A percentile compares a stretch with the other conserved stretches of the same genome.
Conservation (phyloP, 306 rosid species). For the Gastrolobium bilobum region DNA sequence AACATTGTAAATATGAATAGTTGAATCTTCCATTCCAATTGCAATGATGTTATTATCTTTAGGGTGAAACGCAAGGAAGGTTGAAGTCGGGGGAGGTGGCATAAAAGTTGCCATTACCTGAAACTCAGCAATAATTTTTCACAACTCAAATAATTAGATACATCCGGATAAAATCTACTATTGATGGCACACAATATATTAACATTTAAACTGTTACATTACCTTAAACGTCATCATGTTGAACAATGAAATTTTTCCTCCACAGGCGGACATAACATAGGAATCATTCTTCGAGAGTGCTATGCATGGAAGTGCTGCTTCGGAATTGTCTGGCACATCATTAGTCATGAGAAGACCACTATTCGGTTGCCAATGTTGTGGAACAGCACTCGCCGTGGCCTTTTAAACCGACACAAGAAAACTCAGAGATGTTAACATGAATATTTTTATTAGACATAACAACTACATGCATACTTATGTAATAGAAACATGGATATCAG, state of each 20-base stretch:
- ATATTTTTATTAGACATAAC: background rate
- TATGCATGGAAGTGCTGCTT: slow-evolving; percentile 62
- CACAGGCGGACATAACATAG: slow-evolving; percentile 63
- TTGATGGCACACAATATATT: background rate
- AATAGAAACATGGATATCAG: slow-evolving; percentile 7
- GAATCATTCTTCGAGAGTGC: slow-evolving; percentile 69
- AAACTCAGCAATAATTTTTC: slow-evolving; percentile 27
- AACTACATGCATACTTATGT: slow-evolving; percentile 9
- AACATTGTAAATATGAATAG: slow-evolving; percentile 72
- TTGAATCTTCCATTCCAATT: slow-evolving; percentile 77
- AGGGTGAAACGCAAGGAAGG: slow-evolving; percentile 75
- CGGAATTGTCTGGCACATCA: slow-evolving; percentile 6
- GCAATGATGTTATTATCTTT: slow-evolving; percentile 79
- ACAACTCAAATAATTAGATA: slow-evolving; percentile 25
- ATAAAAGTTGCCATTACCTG: slow-evolving; percentile 73
- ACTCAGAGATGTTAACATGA: slow-evolving; percentile 6
- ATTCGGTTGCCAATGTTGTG: slow-evolving; percentile 24
- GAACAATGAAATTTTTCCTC: slow-evolving; percentile 67
- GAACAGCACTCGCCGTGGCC: slow-evolving; percentile 67
- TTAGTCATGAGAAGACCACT: slow-evolving; percentile 28
- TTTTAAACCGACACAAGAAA: slow-evolving; percentile 35
- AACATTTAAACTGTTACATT: background rate
- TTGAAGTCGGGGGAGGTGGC: slow-evolving; percentile 75
- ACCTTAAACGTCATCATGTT: slow-evolving; percentile 31
- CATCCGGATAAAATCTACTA: background rate